Base-by-base conservation (phyloP, 2,329 filamentous ascomycete genomes). In the Ophiosphaerella korrae region DNA sequence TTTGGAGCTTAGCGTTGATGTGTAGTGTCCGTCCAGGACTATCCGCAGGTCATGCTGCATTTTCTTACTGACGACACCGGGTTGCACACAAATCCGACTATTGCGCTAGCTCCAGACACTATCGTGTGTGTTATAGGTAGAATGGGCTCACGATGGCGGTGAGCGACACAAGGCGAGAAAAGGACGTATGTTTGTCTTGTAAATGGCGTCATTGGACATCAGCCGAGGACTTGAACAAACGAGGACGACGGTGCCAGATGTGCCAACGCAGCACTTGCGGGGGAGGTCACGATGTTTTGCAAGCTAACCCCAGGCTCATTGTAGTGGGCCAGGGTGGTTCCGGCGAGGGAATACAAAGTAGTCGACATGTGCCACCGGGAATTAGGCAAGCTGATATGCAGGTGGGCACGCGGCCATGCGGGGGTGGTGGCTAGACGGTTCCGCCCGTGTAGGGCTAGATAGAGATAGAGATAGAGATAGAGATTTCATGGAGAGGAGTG, bases 141-240 rank as follows among this genome's bases (percentile, higher is more conserved):
- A 32, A 48, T 48, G 29, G n/a, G 11, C 37, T 50, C 45, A 51
- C 48, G 48, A 45, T 51, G 49, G 58, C 58, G 58, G 58, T 61
- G 58, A 48, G 51, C 48, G 41, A 33, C 40, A 32, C n/a, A 24
- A 31, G 18, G 42, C 42, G 33, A 29, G 26, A 29, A 29, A 8
- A 11, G 11, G 26, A 29, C 26, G 26, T 11, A 21, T 21, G 35
- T 36, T 32, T 45, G 29, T 37, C 41, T 45, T 34, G 21, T 52
- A 47, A 47, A 55, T 61, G 53, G 33, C 58, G 58, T 61, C 58
- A 61, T 61, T 26, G 44, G 38, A 52, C 49, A 50, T 53, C 33
- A 23, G 29, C 34, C 35, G 45, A 45, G 48, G 48, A 38, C 44
- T 48, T 38, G 48, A 48, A 18, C 14, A 41, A 29, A 29, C 11